Evolutionary conservation across 345 rosid genomes (phyloP), one percentile per base, ranked within the genome.

Genomic region (Microcos paniculata): DNA sequence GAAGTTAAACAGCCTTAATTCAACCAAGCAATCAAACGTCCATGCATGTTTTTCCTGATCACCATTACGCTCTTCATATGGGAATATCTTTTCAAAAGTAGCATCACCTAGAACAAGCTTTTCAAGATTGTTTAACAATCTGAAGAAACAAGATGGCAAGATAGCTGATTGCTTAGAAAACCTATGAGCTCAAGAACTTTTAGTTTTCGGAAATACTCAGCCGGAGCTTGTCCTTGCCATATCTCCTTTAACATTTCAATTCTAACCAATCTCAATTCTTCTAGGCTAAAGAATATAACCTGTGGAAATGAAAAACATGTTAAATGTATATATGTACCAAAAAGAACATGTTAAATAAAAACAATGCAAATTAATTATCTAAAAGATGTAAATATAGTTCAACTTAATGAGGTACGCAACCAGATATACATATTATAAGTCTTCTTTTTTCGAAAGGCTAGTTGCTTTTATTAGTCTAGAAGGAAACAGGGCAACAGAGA

Each of bases 241-340:
- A 72, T 71, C 49, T 38, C 56, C 24, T 40, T 58, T 49, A 56
- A 19, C 8, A 23, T 0, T 6, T 28, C 55, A 43, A 9, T 68
- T 11, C 35, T 23, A 21, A 23, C 55, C 31, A 72, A 40, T 23
- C 10, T 0, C 23, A 56, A 4, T 16, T 72, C 66, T 24, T 72
- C 38, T 43, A 72, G 28, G 35, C 14, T 57, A 33, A 66, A 53
- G 55, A 72, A 72, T 58, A 66, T 26, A 58, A 14, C 55, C 76
- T 58, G 66, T 1, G 12, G 3, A 49, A 38, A 1, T 30, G 5
- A 33, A 19, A 8, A 65, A 40, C n/a, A 35, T 10, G 46, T 12
- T 19, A 14, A n/a, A n/a, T n/a, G n/a, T n/a, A n/a, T n/a, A n/a
- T n/a, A n/a, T n/a, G n/a, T n/a, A n/a, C n/a, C n/a, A n/a, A n/a